Evolutionary conservation across 805 yeast genomes (phyloP), one percentile per base, ranked within the genome.

Genomic region (Ascoidea tarda): DNA sequence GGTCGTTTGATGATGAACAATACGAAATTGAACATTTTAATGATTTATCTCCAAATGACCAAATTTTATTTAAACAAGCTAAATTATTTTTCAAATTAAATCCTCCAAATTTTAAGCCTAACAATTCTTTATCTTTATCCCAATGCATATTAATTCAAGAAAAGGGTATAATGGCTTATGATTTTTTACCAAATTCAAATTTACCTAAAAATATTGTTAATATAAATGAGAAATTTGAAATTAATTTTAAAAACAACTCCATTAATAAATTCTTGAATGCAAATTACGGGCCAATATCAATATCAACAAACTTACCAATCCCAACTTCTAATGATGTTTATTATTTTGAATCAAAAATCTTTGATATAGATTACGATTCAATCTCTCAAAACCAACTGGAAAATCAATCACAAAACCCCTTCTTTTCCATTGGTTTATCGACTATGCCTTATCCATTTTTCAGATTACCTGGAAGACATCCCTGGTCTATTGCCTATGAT

Each of bases 401-500:
- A 21, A 21, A 21, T 21, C 28, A 21, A 21, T 21, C 28, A 3
- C 28, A 21, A 21, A 21, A 3, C 28, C 28, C 28, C 8, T 53
- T 68, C 0, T 70, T 91, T 1, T 79, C 96, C 0, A 72, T 93
- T 16, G 99, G 99, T 0, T 62, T 93, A 3, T 76, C 90, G 0
- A 79, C 95, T 0, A 78, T 81, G 57, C 99, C 99, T 5, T 93
- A 93, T 62, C 99, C 99, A 1, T 81, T 84, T 67, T 93, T 93
- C 67, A 73, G 97, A 59, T 70, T 93, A 46, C 98, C 99, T 0
- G 99, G 99, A 0, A 77, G 93, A 62, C 96, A 89, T 60, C 75
- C 82, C 47, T 84, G 81, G 64, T 87, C 96, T 0, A 72, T 88
- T 4, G 77, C 89, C n/a, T 93, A 91, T 66, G 96, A 89, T 57